These are phyloP conservation scores for Lachnellula subtilissima DNA, from an alignment of 2,329 filamentous ascomycete species.

Conservation along the genomic window DNA sequence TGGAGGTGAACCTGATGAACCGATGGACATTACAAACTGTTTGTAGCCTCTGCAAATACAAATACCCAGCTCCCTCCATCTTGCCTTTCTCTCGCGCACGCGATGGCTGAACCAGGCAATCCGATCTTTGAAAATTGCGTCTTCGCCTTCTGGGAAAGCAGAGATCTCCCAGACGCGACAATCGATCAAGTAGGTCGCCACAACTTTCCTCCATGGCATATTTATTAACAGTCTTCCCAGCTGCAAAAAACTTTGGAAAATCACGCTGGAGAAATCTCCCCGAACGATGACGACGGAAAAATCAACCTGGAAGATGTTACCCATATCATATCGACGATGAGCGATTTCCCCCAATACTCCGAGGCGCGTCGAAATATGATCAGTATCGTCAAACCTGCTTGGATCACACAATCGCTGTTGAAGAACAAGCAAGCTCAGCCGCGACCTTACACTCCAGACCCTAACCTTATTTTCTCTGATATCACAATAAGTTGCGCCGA, in stretches of 20 bases:
- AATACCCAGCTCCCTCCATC: neutral
- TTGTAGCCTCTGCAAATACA: neutral
- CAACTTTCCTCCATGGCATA: neutral
- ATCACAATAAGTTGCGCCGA: slow-evolving; percentile 79
- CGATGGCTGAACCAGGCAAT: slow-evolving; percentile 13
- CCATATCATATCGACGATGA: slow-evolving; percentile 69
- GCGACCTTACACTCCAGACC: slow-evolving; percentile 84
- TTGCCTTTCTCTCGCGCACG: neutral
- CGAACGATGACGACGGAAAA: slow-evolving; percentile 35
- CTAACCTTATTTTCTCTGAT: slow-evolving; percentile 81
- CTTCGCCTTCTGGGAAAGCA: slow-evolving; percentile 26
- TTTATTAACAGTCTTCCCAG: slow-evolving; percentile 11
- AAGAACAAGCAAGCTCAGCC: slow-evolving; percentile 70
- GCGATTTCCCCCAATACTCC: slow-evolving; percentile 87
- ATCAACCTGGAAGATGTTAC: slow-evolving; percentile 45
- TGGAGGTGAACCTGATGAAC: too few relatives aligned
- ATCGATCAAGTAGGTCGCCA: slow-evolving; percentile 16
- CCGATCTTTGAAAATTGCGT: slow-evolving; percentile 25
- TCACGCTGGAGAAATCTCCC: slow-evolving; percentile 34
- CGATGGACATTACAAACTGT: too few relatives aligned
- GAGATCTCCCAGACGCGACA: slow-evolving; percentile 12
- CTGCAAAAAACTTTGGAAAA: slow-evolving; percentile 24
- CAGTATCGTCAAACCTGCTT: slow-evolving; percentile 75
- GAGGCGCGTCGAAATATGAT: slow-evolving; percentile 71
- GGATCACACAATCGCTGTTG: slow-evolving; percentile 68